Percentiles rank a stretch among this genome's conserved stretches.
Conservation (phyloP, 805 yeast species). For the Schwanniomyces occidentalis region DNA sequence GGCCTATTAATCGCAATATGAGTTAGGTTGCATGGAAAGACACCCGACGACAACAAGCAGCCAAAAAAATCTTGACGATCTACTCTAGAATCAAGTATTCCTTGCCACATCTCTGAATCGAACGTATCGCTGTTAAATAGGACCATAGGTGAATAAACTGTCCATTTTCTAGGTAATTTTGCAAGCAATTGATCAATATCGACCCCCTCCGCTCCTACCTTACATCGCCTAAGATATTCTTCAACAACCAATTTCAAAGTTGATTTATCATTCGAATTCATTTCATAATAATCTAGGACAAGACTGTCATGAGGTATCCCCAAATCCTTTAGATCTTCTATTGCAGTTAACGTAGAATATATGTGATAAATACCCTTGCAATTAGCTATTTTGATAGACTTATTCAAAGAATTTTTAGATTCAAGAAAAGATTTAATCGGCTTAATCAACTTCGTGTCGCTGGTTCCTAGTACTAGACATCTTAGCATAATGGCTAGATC, state of each 20-base stretch:
- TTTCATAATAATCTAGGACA: no score
- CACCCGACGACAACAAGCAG: slow-evolving; percentile 13
- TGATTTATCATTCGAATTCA: no score
- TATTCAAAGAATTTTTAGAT: slow-evolving; percentile 13
- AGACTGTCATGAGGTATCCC: no score
- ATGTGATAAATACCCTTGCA: slow-evolving; percentile 9
- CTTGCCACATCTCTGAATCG: slow-evolving; percentile 36
- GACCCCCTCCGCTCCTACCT: not conserved
- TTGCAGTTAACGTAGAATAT: slow-evolving; percentile 11
- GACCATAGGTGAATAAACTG: slow-evolving; percentile 67
- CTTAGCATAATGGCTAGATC: slow-evolving; percentile 1
- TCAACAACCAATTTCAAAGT: no score
- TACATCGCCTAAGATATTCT: no score
- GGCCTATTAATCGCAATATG: slow-evolving; percentile 77
- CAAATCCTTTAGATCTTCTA: not conserved
- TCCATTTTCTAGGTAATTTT: slow-evolving; percentile 54
- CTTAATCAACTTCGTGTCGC: slow-evolving; percentile 17
- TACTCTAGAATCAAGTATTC: slow-evolving; percentile 1
- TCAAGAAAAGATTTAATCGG: slow-evolving; percentile 21
- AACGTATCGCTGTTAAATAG: slow-evolving; percentile 55
- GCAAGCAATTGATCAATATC: not conserved
- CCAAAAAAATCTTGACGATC: slow-evolving; percentile 15
- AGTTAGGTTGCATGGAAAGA: slow-evolving; percentile 31
- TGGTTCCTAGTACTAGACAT: slow-evolving; percentile 5
- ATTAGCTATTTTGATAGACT: slow-evolving; percentile 15